Conservation (phyloP, 2,329 filamentous ascomycete species). For the Pseudogymnoascus sp. region DNA sequence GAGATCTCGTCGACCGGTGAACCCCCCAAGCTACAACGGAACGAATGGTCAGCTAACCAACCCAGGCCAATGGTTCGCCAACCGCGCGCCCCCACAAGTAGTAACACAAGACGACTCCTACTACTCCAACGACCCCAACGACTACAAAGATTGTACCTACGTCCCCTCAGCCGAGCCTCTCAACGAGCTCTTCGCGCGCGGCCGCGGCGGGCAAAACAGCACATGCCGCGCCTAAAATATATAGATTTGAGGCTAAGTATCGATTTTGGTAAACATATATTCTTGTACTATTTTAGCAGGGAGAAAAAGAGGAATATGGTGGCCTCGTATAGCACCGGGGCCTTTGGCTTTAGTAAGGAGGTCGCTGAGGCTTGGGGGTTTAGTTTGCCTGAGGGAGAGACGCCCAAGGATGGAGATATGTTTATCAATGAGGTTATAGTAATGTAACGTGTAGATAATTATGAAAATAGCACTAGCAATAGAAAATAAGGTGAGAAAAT, state of each 20-base stretch:
- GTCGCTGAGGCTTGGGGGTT: constrained; percentile 1
- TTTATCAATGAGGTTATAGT: not conserved
- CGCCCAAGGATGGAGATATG: not conserved
- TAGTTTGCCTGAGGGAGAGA: not conserved
- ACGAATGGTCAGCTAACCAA: too few species aligned
- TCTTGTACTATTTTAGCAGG: not conserved
- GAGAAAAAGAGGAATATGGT: not conserved
- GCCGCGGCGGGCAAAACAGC: not conserved
- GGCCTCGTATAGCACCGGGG: not conserved
- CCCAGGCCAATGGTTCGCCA: too few species aligned
- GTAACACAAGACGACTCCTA: too few species aligned
- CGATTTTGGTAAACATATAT: not conserved
- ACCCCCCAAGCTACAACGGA: too few species aligned
- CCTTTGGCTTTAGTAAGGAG: not conserved
- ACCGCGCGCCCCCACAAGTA: too few species aligned
- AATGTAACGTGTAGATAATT: not conserved
- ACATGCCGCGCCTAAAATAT: not conserved
- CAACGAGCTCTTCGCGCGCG: too few species aligned
- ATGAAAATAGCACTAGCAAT: too few species aligned
- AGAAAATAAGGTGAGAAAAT: not conserved
- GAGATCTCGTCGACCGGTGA: not conserved
- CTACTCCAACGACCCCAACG: too few species aligned
- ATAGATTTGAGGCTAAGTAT: not conserved
- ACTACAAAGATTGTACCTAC: too few species aligned
- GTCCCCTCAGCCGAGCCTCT: too few species aligned